These are phyloP conservation scores for Solidago caesia DNA, from an alignment of 129 eudicot species.

Conservation along the genomic window DNA sequence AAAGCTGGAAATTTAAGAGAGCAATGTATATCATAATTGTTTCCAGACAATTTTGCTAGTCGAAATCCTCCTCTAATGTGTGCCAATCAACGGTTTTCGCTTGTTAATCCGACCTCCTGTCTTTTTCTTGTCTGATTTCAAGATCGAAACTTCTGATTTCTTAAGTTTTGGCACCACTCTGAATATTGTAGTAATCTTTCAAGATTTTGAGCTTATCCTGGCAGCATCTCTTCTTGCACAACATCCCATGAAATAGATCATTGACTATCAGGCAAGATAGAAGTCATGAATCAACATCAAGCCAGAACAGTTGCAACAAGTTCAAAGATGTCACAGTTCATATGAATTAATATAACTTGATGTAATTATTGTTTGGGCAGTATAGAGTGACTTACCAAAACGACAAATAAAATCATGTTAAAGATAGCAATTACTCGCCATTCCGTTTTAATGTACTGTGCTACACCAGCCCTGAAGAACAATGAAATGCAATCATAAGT, in stretches of 20 bases:
- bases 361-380: constrained; percentile 2
- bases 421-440: constrained; percentile 95
- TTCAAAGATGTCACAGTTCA: constrained; percentile 8
- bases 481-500: constrained; percentile 3
- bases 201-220: constrained; percentile 52
- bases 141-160: constrained; percentile 9
- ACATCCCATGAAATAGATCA: constrained; percentile 85
- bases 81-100: constrained; percentile 1
- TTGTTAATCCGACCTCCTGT: neutral
- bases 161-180: neutral
- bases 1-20: constrained; percentile 7
- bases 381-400: constrained; percentile 58
- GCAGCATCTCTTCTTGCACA: constrained; percentile 89
- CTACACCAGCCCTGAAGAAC: constrained; percentile 84
- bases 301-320: constrained; percentile 8
- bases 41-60: constrained; percentile 2
- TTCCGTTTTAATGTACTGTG: constrained; percentile 86
- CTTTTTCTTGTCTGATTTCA: constrained; percentile 14
- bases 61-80: constrained; percentile 3
- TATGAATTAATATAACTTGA: neutral
- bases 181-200: constrained; percentile 26
- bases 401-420: constrained; percentile 64
- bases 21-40: neutral
- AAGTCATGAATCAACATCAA: constrained; percentile 12
- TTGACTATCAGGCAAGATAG: constrained; percentile 42